Percentiles rank a stretch among this genome's conserved stretches.
phyloP scores from a whole-genome alignment of 345 rosid species.

The Eucalyptus regnans region DNA sequence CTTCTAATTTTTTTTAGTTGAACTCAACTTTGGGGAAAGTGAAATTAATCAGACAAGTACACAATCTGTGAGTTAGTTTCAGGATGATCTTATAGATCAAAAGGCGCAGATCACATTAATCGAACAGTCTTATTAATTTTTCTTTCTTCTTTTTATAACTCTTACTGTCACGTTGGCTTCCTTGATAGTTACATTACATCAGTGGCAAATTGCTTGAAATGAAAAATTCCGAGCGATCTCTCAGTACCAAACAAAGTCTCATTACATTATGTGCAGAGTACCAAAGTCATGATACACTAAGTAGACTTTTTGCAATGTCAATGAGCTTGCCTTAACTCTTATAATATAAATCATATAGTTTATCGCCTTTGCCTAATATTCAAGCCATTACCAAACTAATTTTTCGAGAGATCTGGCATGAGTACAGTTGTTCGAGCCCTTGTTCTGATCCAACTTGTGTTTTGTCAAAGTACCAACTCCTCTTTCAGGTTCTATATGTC shows the following conservation, averaged over 20 bases:
- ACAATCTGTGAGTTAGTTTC: not conserved
- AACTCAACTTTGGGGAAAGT: not conserved
- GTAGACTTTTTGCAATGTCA: not conserved
- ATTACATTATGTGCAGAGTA: not conserved
- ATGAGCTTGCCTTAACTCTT: not conserved
- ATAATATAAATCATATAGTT: not conserved
- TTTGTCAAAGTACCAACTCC: not conserved
- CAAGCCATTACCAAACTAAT: not conserved
- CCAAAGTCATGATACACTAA: not conserved
- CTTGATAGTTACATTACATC: not conserved
- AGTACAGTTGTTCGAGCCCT: not conserved
- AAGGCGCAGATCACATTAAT: not conserved
- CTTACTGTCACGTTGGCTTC: not conserved
- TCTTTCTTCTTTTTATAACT: not conserved
- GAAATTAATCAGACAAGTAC: not conserved
- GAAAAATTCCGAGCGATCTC: not conserved
- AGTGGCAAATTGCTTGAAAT: not conserved
- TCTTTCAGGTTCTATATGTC: not conserved
- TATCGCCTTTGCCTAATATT: not conserved
- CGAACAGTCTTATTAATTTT: not conserved
- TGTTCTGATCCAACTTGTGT: not conserved
- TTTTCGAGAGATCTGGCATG: not conserved
- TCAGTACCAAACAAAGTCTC: not conserved
- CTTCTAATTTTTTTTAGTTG: not conserved
- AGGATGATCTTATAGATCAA: not conserved